Percentiles rank a stretch among this genome's conserved stretches.
phyloP scores from a whole-genome alignment of 2,329 filamentous ascomycete genomes.

The Penicillium sp. region DNA sequence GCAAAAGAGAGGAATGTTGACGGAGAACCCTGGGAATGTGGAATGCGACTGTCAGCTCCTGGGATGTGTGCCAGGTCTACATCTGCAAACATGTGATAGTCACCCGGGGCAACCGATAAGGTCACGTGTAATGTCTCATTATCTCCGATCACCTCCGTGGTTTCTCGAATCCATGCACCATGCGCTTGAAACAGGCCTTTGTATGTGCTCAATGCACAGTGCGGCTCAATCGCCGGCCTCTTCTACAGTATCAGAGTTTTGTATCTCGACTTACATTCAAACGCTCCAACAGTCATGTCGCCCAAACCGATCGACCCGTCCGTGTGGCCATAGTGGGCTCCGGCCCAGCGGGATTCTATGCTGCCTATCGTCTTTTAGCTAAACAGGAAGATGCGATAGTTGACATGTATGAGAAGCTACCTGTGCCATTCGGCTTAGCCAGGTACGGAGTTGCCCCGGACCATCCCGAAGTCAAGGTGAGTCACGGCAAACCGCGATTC shows the following conservation, averaged over 20 bases:
- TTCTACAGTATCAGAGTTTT: constrained; percentile 2
- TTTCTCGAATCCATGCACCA: constrained; percentile 9
- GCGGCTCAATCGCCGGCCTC: constrained; percentile 9
- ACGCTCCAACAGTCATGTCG: constrained; percentile 26
- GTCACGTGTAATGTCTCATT: constrained; percentile 12
- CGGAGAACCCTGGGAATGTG: constrained; percentile 8
- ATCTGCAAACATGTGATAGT: constrained; percentile 21
- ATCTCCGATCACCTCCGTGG: constrained; percentile 2
- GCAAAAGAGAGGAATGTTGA: constrained; percentile 22
- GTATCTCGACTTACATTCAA: constrained; percentile 11
- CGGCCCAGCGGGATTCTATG: constrained; percentile 92
- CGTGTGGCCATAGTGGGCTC: constrained; percentile 85
- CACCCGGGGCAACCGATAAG: constrained; percentile 26
- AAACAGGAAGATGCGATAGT: constrained; percentile 63
- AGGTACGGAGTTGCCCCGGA: constrained; percentile 95
- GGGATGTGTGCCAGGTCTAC: background rate
- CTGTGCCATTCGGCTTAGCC: constrained; percentile 85
- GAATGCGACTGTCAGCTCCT: constrained; percentile 15
- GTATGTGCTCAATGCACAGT: constrained; percentile 27
- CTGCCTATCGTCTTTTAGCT: constrained; percentile 73
- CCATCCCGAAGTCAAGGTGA: constrained; percentile 93
- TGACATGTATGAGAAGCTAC: constrained; percentile 93
- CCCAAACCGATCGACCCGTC: constrained; percentile 46
- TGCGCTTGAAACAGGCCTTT: constrained; percentile 23
- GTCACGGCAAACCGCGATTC: constrained; percentile 5